Evolutionary conservation across 1,139 yeast genomes (phyloP), one percentile per base, ranked within the genome.

Genomic region (Meyerozyma athensensis): DNA sequence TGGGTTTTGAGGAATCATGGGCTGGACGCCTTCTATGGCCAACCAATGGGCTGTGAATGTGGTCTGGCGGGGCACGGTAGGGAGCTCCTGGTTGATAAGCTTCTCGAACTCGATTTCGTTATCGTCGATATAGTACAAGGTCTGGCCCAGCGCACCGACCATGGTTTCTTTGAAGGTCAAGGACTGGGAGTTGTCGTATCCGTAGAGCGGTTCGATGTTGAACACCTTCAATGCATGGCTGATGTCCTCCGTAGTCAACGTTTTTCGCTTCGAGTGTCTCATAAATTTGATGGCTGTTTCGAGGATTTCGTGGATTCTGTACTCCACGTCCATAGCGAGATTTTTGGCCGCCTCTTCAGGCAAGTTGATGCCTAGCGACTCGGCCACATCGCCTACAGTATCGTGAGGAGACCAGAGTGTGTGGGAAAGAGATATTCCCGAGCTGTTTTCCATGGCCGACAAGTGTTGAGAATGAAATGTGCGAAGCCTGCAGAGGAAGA

Each of bases 11-110:
- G 97, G 95, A 40, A 94, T 92, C 37, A 94, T 84, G 1, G 99
- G 98, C 56, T 94, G 99, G 4, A 94, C 96, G 38, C 99, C 99
- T 62, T 94, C 99, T 41, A 94, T 86, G 1, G 98, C 97, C 30
- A 94, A 72, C 98, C 99, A 94, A 59, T 94, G 99, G 2, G 97
- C 96, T 0, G 97, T 87, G 57, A 86, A 90, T 0, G 96, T 81
- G 1, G 95, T 81, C 42, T 85, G 82, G 42, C 97, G 74, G 3
- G 99, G 98, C 3, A 94, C 96, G 53, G 85, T 86, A 5, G 99
- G 99, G 44, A 94, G 68, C 30, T 96, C 97, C 57, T 86, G 95
- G 57, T 92, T 90, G 50, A 94, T 86, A 45, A 94, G 71, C 55
- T 87, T 87, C 57, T 94, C 98, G 58, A 92, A 86, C 54, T 94